These are phyloP conservation scores for Colletotrichum tabaci DNA, from an alignment of 2,329 filamentous ascomycete species.

Conservation along the genomic window DNA sequence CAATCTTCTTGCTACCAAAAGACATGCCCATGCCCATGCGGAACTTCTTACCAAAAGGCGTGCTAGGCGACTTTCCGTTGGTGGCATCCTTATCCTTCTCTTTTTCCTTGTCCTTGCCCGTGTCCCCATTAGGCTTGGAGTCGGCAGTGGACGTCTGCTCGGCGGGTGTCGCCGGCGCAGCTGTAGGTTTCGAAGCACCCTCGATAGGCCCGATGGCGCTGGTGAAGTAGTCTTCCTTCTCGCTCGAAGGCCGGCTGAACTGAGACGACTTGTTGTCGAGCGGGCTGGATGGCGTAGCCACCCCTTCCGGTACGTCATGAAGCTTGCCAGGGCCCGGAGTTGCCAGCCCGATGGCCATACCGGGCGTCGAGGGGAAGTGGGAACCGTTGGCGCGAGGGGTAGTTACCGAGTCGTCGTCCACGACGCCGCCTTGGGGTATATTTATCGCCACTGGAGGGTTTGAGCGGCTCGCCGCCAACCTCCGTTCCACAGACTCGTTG, in stretches of 20 bases:
- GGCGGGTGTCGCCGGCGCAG: constrained; percentile 61
- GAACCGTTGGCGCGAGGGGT: constrained; percentile 77
- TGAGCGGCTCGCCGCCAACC: constrained; percentile 66
- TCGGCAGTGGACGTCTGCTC: constrained; percentile 65
- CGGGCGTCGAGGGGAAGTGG: constrained; percentile 77
- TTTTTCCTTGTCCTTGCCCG: constrained; percentile 66
- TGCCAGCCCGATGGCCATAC: constrained; percentile 83
- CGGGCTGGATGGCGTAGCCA: constrained; percentile 58
- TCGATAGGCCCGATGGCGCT: constrained; percentile 67
- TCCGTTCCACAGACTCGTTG: constrained; percentile 73
- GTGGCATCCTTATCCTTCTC: constrained; percentile 61
- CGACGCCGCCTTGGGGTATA: constrained; percentile 55
- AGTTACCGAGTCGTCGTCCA: constrained; percentile 55
- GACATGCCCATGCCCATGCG: constrained; percentile 76
- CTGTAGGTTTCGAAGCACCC: constrained; percentile 61
- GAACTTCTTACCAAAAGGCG: constrained; percentile 87
- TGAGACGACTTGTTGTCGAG: constrained; percentile 71
- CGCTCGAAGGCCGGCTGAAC: constrained; percentile 72
- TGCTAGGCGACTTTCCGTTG: constrained; percentile 71
- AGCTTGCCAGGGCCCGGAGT: constrained; percentile 70
- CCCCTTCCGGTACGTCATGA: constrained; percentile 65
- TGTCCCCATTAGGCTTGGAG: constrained; percentile 41
- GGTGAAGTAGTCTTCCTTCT: constrained; percentile 85
- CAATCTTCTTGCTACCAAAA: constrained; percentile 88
- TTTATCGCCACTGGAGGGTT: constrained; percentile 74